Evolutionary conservation across 106 monocot species (phyloP).

Genomic region (Phalaenopsis equestris): DNA sequence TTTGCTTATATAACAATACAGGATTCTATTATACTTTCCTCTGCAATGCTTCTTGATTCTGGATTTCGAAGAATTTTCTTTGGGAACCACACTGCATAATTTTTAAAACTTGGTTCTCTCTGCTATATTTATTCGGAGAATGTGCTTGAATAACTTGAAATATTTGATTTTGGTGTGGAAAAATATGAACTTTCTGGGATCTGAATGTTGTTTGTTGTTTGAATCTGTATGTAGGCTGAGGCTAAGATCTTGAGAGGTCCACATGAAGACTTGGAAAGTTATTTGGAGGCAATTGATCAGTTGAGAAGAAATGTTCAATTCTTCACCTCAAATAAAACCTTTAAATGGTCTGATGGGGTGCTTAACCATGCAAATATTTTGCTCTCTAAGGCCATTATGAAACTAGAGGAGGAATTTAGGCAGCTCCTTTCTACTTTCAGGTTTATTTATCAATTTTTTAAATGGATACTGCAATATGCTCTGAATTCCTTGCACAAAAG

Average conservation of each 20-base stretch:
- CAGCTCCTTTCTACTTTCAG: constrained; percentile 53
- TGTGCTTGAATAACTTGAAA: not conserved
- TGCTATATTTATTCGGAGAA: not conserved
- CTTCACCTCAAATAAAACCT: constrained; percentile 52
- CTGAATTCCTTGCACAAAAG: not conserved
- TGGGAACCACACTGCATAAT: not conserved
- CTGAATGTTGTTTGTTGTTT: not conserved
- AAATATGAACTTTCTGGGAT: not conserved
- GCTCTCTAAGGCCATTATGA: constrained; percentile 55
- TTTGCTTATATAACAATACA: not conserved
- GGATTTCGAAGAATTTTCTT: not conserved
- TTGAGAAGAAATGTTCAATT: constrained; percentile 44
- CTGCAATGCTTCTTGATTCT: not conserved
- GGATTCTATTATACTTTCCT: not conserved
- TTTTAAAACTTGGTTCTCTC: not conserved
- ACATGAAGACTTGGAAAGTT: constrained; percentile 75
- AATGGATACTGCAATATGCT: not conserved
- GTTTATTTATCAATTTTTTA: constrained; percentile 17
- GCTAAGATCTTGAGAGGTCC: constrained; percentile 67
- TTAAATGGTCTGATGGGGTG: constrained; percentile 58
- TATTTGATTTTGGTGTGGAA: not conserved
- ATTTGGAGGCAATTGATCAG: constrained; percentile 58
- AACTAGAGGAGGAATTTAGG: constrained; percentile 73
- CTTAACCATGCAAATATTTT: constrained; percentile 54
- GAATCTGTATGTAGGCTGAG: constrained; percentile 39